Base-by-base conservation (phyloP, 1,284 basidiomycete species). In the Pascua guehoae region DNA sequence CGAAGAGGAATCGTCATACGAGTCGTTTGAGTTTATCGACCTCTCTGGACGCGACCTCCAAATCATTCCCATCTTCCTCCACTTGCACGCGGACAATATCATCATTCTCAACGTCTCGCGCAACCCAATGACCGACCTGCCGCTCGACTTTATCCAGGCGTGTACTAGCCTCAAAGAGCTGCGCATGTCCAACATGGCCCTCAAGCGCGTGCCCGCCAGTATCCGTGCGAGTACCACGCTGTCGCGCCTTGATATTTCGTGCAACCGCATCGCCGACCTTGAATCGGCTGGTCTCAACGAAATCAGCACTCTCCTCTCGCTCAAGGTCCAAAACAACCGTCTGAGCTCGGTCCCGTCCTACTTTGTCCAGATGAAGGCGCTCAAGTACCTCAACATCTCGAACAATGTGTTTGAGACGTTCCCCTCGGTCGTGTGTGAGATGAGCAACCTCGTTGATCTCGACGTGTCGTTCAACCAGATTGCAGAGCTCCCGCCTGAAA, bases 401-500 rank as follows among this genome's bases (percentile, higher is more conserved):
- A 98, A 98, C 79, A 99, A 98, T 81, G 91, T 92, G 71, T 93
- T 98, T 73, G 85, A 85, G 45, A 76, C 73, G n/a, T 83, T 98
- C 57, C 94, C 95, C 0, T 61, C 79, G 0, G 88, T 89, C 24
- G 83, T 98, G 16, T 88, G 85, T 72, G 80, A 88, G 58, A 85
- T 98, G 71, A 79, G 81, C 7, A 83, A 81, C 16, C 83, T 98
- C 36, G 80, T 84, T 38, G 91, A 95, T 66, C 84, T 99, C 17
- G 95, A 98, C 72, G 82, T 97, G 46, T 98, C 95, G 0, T 98
- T 98, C 82, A 98, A 99, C 79, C 85, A 84, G 72, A 88, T 98
- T 65, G 82, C 83, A 0, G 83, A 86, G 49, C 81, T 98, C 4
- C 94, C 95, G 0, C 84, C 88, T 32, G 84, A 88, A 54, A 86